phyloP scores from a whole-genome alignment of 208 protist species.

The Porcisia hertigi region DNA sequence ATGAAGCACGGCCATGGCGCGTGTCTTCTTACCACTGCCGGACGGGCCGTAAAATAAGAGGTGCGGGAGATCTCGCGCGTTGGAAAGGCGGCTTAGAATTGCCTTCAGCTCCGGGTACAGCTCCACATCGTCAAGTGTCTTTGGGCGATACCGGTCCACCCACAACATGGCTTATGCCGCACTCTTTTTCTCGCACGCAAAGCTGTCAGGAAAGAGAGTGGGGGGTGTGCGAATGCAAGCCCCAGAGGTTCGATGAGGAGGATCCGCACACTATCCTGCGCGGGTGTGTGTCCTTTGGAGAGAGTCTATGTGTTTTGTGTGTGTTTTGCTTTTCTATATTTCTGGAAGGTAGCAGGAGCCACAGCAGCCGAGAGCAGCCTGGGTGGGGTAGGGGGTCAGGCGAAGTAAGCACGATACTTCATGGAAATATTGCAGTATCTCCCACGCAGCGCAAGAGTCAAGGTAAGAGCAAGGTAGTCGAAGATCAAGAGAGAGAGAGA shows the following conservation, averaged over 20 bases:
- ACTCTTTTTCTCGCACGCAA: background rate
- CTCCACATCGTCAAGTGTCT: constrained; percentile 93
- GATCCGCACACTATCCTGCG: too few relatives aligned
- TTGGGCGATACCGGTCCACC: constrained; percentile 99
- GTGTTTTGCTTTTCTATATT: too few relatives aligned
- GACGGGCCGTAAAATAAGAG: constrained; percentile 97
- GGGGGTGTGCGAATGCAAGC: background rate
- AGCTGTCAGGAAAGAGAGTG: background rate
- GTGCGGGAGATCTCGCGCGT: constrained; percentile 95
- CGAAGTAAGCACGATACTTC: background rate
- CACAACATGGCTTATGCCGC: constrained; percentile 91
- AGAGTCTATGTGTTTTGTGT: too few relatives aligned
- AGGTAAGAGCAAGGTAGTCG: background rate
- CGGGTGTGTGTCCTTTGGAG: too few relatives aligned
- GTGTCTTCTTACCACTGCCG: constrained; percentile 96
- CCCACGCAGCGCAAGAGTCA: background rate
- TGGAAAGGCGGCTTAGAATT: constrained; percentile 89
- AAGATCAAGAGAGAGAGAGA: constrained; percentile 13
- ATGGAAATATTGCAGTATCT: background rate
- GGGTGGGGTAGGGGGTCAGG: background rate
- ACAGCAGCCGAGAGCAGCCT: background rate
- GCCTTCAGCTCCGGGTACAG: constrained; percentile 93
- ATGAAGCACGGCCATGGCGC: constrained; percentile 94
- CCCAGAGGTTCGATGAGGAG: background rate
- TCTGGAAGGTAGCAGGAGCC: too few relatives aligned